These are phyloP conservation scores for Salix caprea DNA, from an alignment of 345 rosid genomes.

Conservation along the genomic window DNA sequence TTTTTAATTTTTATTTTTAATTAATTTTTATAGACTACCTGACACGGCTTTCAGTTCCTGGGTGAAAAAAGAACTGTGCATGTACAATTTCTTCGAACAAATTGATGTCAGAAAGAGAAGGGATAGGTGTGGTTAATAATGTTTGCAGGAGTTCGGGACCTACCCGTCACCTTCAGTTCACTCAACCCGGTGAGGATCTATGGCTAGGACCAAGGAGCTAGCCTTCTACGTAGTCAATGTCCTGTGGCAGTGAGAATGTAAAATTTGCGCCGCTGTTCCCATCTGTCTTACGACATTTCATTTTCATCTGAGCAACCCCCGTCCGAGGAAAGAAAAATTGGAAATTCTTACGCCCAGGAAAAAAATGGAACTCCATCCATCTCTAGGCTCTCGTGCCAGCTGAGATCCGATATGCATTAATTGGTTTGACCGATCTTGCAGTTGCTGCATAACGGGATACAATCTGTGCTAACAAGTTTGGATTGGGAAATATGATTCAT, in stretches of 20 bases:
- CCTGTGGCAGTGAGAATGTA: slow-evolving; percentile 2
- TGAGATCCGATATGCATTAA: neutral
- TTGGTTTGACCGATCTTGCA: neutral
- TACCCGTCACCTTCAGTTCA: slow-evolving; percentile 28
- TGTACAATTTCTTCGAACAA: neutral
- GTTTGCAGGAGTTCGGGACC: neutral
- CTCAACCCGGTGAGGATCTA: slow-evolving; percentile 19
- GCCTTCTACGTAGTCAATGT: slow-evolving; percentile 6
- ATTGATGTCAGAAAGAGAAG: neutral
- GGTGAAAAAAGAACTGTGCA: neutral
- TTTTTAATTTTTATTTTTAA: too few species aligned
- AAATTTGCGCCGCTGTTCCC: slow-evolving; percentile 13
- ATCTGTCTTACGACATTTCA: slow-evolving; percentile 17
- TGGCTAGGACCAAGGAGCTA: neutral
- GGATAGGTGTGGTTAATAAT: slow-evolving; percentile 2
- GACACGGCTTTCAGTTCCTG: slow-evolving; percentile 6
- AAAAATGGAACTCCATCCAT: too few species aligned
- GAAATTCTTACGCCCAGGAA: neutral
- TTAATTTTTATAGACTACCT: too few species aligned
- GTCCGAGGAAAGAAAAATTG: neutral
- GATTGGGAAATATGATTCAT: neutral
- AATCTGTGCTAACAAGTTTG: neutral
- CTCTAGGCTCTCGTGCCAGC: neutral
- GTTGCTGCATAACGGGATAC: neutral
- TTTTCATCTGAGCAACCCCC: slow-evolving; percentile 5